Evolutionary conservation across 2,329 filamentous ascomycete species (phyloP), one percentile per base, ranked within the genome.

Genomic region (Penicillium sp.): DNA sequence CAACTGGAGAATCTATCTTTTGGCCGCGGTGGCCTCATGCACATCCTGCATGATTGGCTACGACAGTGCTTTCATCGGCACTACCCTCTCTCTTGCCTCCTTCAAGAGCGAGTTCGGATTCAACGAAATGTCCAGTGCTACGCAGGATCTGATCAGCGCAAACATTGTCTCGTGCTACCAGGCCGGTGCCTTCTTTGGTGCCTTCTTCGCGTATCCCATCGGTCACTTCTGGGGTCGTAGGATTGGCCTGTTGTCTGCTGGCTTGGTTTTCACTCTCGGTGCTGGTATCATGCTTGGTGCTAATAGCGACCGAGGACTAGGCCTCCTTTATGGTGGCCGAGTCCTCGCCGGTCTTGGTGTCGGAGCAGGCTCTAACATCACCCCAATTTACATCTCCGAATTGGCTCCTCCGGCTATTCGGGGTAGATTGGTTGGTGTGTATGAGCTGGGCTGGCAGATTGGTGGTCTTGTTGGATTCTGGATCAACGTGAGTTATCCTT

Each of bases 161-260:
- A 91, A 90, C 66, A 88, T 90, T 53, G 86, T 89, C 45, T 88
- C 84, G 24, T 79, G 85, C 47, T 90, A 88, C 71, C 87, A 91
- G 68, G 87, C 87, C 9, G 87, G 87, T 52, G 86, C 86, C 52
- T 90, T 93, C 72, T 90, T 91, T 59, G 87, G 87, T 44, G 80
- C 83, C n/a, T 70, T 88, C 35, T 77, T 79, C 52, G 84, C 82
- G 49, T 89, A 85, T 58, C 75, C 73, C 8, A 77, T 80, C 31
- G 81, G 78, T 28, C 82, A 84, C 71, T 86, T 78, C 64, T 71
- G 84, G 54, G 86, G 86, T 26, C 78, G 86, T 21, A 80, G 79
- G 60, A 78, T 75, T 63, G 83, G 80, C 21, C 73, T 90, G 2
- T 71, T 82, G 55, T 55, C 81, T 41, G 85, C 83, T 63, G 70